Evolutionary conservation across 208 protist genomes (phyloP), one percentile per base, ranked within the genome.

Genomic region (Trypanosomatidae sp.): DNA sequence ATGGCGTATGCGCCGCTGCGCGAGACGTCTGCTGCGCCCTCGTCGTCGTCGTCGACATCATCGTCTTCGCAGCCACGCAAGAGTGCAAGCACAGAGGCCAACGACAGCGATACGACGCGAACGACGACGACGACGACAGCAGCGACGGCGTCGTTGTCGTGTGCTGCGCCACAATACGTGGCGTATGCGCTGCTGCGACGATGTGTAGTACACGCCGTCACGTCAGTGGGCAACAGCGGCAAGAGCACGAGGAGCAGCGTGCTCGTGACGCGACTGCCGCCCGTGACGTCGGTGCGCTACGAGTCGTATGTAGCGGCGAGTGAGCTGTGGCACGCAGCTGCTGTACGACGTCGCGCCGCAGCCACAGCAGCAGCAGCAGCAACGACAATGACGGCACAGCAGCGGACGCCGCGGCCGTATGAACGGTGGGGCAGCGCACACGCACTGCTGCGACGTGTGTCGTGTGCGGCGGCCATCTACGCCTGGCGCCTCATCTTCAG

Each of bases 401-500:
- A 85, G 53, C 8, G 46, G 0, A 73, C 88, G 39, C 53, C 53
- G 13, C 74, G 76, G 0, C 85, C 85, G 0, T 90, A 88, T 60
- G 80, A 89, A 61, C 57, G 57, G 33, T 93, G 85, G 81, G 71
- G 73, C 45, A 71, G 61, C 43, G 72, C 75, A 19, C 45, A 75
- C 56, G 55, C 45, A 41, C 56, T 90, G 33, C 54, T 58, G 19
- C 53, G 62, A 5, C 64, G 78, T n/a, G 49, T 84, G 43, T 90
- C 84, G 54, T 73, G 53, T 26, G 77, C 73, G 0, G 85, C 78
- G 0, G 80, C 80, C 21, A 68, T 82, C 24, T 93, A 93, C 60
- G 72, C 85, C n/a, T 93, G 85, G 85, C 75, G 86, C 56, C 64
- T 93, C 42, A 82, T 93, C 44, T 93, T 93, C 55, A 88, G 77